Evolutionary conservation across 305 asterid genomes (phyloP), one percentile per base, ranked within the genome.

Genomic region (Fraxinus sp.): DNA sequence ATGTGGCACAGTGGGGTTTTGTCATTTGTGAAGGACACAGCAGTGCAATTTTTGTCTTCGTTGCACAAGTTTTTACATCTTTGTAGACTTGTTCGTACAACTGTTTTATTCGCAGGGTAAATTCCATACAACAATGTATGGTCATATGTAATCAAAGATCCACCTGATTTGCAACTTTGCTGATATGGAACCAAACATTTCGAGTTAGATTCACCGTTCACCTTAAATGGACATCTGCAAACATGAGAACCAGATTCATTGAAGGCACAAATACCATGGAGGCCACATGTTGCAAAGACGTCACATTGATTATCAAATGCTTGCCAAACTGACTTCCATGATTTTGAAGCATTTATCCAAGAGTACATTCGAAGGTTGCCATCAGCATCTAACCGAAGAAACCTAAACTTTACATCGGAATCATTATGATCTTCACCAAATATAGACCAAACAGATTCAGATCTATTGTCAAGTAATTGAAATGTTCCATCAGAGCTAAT

Each of bases 351-450:
- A 77, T 84, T 83, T 59, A 75, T 46, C 91, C 91, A 89, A 3
- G 91, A 89, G 80, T 87, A 87, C 35, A 89, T 26, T 83, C 91
- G 82, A 70, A 89, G 91, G 78, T 89, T 89, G 41, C 91, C 91
- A 80, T 89, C 90, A 77, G 80, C 71, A 87, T 89, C 91, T 79
- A 89, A 81, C 86, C 91, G 82, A 46, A 89, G 87, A 82, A 89
- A 87, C 77, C 89, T 87, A 43, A 85, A 89, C 22, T 79, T 84
- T 35, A 85, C 86, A 33, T 82, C 79, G 3, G 84, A 71, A 80
- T 87, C 91, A 59, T 77, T 70, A n/a, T 89, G 90, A 76, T 89
- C 91, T 76, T 82, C 84, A 35, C 88, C 85, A n/a, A 57, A 84
- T 28, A 83, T 83, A 28, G 90, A 87, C 91, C 87, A 87, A 81